Evolutionary conservation across 805 yeast species (phyloP).

Genomic region (Teunomyces aglyptinius): DNA sequence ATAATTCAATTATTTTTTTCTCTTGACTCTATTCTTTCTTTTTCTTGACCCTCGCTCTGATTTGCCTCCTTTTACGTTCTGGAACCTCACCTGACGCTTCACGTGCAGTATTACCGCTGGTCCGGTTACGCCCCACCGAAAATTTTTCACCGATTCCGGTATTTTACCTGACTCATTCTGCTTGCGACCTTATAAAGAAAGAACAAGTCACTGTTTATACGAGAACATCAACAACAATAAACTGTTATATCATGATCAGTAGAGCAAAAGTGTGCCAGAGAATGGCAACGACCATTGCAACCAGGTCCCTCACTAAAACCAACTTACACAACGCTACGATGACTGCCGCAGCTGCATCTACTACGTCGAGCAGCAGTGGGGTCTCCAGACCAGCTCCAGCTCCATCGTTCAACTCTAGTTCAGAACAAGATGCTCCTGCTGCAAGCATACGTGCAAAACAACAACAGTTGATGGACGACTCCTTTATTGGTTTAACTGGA

Average conservation of each 20-base stretch:
- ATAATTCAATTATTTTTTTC: neutral
- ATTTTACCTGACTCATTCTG: constrained; percentile 4
- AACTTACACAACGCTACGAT: constrained; percentile 29
- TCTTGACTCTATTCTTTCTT: neutral
- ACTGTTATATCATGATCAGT: neutral
- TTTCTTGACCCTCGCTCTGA: neutral
- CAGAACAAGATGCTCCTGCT: constrained; percentile 13
- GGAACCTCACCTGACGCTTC: neutral
- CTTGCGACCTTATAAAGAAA: neutral
- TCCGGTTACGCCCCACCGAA: constrained; percentile 1
- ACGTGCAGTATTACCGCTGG: constrained; percentile 1
- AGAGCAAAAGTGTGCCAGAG: constrained; percentile 7
- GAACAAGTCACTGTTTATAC: neutral
- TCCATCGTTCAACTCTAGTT: constrained; percentile 45
- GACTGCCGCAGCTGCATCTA: constrained; percentile 18
- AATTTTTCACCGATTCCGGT: constrained; percentile 4
- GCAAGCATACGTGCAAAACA: neutral
- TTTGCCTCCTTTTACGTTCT: neutral
- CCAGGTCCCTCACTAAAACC: constrained; percentile 31
- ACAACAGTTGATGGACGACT: constrained; percentile 61
- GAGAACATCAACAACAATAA: neutral
- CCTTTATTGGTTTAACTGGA: constrained; percentile 94
- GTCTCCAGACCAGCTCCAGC: constrained; percentile 44
- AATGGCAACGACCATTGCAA: constrained; percentile 13
- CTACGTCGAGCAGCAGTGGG: constrained; percentile 7